Evolutionary conservation across 306 rosid genomes (phyloP).

Genomic region (Phaseolus lunatus): DNA sequence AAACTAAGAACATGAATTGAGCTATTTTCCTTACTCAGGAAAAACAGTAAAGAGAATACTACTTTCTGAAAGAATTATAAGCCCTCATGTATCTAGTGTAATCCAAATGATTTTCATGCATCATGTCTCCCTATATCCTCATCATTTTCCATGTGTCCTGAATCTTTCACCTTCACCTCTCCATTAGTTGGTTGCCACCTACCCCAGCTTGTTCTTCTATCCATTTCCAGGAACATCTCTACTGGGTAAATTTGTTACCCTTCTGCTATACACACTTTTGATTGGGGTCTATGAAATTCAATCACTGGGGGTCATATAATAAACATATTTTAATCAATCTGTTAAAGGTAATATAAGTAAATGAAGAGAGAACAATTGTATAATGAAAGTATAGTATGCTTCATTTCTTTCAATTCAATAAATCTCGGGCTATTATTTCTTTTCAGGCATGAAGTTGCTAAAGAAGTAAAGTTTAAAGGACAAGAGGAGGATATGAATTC

Average conservation of each 20-base stretch:
- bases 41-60: conserved; percentile 11
- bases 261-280: neutral
- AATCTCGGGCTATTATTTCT: conserved; percentile 36
- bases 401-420: conserved; percentile 33
- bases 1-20: conserved; percentile 29
- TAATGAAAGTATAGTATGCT: conserved; percentile 20
- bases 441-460: conserved; percentile 62
- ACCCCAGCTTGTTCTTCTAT: conserved; percentile 6
- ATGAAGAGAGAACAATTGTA: conserved; percentile 21
- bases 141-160: conserved; percentile 16
- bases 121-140: neutral
- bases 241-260: neutral
- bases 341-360: conserved; percentile 7
- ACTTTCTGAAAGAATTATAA: neutral
- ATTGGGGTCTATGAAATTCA: conserved; percentile 21
- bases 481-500: conserved; percentile 55
- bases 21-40: conserved; percentile 30
- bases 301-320: neutral
- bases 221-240: neutral
- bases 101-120: conserved; percentile 13
- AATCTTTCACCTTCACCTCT: conserved; percentile 13
- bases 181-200: conserved; percentile 25
- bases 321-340: conserved; percentile 20
- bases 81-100: neutral
- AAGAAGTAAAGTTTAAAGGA: conserved; percentile 53